Evolutionary conservation across 257 asterid species (phyloP).

Genomic region (Ilex asprella): DNA sequence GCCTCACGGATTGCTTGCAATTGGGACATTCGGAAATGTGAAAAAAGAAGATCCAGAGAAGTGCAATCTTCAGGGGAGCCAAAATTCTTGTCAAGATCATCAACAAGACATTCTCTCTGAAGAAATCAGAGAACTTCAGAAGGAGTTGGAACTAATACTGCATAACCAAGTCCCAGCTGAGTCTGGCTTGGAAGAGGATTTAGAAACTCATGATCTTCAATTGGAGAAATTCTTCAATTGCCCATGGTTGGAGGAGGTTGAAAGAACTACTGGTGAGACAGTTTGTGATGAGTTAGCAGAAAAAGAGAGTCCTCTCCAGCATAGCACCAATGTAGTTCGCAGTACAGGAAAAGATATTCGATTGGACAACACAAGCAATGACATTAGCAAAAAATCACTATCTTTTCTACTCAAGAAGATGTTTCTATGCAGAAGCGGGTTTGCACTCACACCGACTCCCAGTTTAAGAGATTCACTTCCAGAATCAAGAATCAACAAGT

Average conservation of each 20-base stretch:
- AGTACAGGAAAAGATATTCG: conserved; percentile 26
- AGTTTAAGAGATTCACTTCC: conserved; percentile 37
- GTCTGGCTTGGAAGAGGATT: conserved; percentile 17
- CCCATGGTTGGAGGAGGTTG: conserved; percentile 13
- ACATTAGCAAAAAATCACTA: conserved; percentile 42
- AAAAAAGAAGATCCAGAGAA: conserved; percentile 19
- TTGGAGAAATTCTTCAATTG: conserved; percentile 33
- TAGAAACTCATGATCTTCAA: conserved; percentile 14
- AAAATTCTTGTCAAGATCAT: conserved; percentile 12
- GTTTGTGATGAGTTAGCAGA: conserved; percentile 6
- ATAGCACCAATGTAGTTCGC: conserved; percentile 17
- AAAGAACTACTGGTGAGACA: conserved; percentile 6
- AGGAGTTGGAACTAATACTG: conserved; percentile 23
- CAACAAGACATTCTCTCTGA: conserved; percentile 16
- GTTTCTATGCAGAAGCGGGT: conserved; percentile 38
- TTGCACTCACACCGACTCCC: conserved; percentile 18
- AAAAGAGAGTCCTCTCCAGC: conserved; percentile 14
- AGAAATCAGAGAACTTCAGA: conserved; percentile 30
- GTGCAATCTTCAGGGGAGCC: conserved; percentile 8
- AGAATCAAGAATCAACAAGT: conserved; percentile 35
- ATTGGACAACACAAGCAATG: conserved; percentile 17
- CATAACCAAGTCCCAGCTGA: conserved; percentile 12
- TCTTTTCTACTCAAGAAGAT: conserved; percentile 56
- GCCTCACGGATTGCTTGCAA: conserved; percentile 66
- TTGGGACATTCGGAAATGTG: conserved; percentile 74